Conservation (phyloP, 345 rosid species). For the Linum trigynum region DNA sequence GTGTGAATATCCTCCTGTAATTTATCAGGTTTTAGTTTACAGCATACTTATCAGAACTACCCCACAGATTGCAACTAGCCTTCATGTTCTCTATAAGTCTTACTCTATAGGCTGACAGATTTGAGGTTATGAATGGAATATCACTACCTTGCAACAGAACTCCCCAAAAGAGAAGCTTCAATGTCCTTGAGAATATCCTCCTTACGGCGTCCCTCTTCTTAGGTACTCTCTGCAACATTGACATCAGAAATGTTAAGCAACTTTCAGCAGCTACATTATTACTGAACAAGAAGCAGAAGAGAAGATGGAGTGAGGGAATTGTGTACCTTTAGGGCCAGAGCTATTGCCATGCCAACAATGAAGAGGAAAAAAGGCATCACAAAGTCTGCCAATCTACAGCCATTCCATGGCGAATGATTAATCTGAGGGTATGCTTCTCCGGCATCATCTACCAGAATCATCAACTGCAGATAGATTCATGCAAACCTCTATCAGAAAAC, state of each 20-base stretch:
- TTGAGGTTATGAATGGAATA: not conserved
- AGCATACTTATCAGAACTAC: too few species aligned
- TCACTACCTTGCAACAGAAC: constrained; percentile 47
- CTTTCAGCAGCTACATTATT: not conserved
- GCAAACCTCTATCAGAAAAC: not conserved
- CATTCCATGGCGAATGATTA: constrained; percentile 68
- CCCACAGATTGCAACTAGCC: too few species aligned
- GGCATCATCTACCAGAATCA: constrained; percentile 59
- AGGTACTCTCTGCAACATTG: constrained; percentile 33
- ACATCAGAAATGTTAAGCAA: not conserved
- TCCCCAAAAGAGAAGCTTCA: constrained; percentile 74
- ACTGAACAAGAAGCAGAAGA: not conserved
- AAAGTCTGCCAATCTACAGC: constrained; percentile 55
- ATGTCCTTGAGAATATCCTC: constrained; percentile 43
- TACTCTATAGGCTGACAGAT: not conserved
- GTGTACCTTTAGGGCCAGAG: constrained; percentile 57
- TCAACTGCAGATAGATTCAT: constrained; percentile 25
- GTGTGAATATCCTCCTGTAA: constrained; percentile 61
- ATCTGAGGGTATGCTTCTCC: constrained; percentile 41
- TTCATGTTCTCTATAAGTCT: not conserved
- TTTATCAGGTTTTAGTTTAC: not conserved
- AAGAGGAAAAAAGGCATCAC: constrained; percentile 72
- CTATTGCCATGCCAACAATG: constrained; percentile 59
- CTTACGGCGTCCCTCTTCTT: constrained; percentile 32
- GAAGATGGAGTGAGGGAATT: too few species aligned